These are phyloP conservation scores for Phytophthora palmivora DNA, from an alignment of 352 stramenopile genomes.

Conservation along the genomic window DNA sequence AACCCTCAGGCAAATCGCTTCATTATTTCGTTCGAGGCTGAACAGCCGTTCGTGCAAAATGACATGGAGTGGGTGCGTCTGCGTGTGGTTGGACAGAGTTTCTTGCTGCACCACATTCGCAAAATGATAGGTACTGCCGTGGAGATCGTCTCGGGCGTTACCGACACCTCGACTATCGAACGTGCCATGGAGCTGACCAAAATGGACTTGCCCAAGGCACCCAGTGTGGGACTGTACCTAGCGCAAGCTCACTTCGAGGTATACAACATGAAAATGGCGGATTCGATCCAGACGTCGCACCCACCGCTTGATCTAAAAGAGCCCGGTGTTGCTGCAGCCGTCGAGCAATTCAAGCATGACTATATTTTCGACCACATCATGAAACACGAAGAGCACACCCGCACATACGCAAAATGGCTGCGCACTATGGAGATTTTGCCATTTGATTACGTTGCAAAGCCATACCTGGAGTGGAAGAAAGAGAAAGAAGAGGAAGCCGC, in stretches of 20 bases:
- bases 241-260: conserved; percentile 88
- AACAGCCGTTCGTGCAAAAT: conserved; percentile 85
- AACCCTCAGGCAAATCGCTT: conserved; percentile 90
- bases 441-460: conserved; percentile 70
- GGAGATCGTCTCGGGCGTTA: conserved; percentile 75
- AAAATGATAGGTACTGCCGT: conserved; percentile 96
- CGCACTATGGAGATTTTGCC: conserved; percentile 71
- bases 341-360: conserved; percentile 84
- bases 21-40: conserved; percentile 92
- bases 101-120: conserved; percentile 98
- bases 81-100: conserved; percentile 96
- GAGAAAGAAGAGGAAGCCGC: conserved; percentile 73
- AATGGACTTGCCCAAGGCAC: conserved; percentile 89
- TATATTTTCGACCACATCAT: conserved; percentile 89
- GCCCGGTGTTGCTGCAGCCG: conserved; percentile 44
- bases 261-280: conserved; percentile 83
- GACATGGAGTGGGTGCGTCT: conserved; percentile 96
- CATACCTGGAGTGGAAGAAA: conserved; percentile 73
- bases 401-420: conserved; percentile 87
- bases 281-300: conserved; percentile 73
- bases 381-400: conserved; percentile 73
- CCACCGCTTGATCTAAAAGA: conserved; percentile 75
- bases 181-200: conserved; percentile 75
- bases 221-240: conserved; percentile 87
- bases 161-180: conserved; percentile 56